phyloP scores from a whole-genome alignment of 1,284 basidiomycete species.

The Rhodotorula sp. region DNA sequence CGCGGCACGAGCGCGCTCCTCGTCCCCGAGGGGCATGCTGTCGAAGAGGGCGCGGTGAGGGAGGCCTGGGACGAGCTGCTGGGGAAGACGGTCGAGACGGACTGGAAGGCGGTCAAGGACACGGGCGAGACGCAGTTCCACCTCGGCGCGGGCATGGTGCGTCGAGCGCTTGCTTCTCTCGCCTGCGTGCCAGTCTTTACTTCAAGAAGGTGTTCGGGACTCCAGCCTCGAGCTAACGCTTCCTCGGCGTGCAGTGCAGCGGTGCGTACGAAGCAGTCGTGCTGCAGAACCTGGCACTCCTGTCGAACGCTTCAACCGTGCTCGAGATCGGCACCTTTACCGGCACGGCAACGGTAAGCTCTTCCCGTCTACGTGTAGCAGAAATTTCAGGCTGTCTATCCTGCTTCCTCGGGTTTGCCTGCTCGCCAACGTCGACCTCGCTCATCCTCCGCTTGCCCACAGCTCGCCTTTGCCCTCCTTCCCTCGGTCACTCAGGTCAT shows the following conservation, averaged over 20 bases:
- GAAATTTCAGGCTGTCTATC: too few relatives aligned
- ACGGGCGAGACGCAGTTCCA: slow-evolving; percentile 32
- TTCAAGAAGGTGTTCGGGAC: too few relatives aligned
- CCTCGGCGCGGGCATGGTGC: slow-evolving; percentile 36
- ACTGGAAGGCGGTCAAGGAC: slow-evolving; percentile 37
- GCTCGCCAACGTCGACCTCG: not conserved
- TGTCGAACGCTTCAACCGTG: slow-evolving; percentile 1
- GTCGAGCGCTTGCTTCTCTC: slow-evolving; percentile 9
- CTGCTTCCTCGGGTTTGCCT: too few relatives aligned
- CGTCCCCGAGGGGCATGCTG: slow-evolving; percentile 8
- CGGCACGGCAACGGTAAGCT: slow-evolving; percentile 21
- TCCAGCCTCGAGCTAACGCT: too few relatives aligned
- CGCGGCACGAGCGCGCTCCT: slow-evolving; percentile 8
- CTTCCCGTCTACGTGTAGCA: not conserved
- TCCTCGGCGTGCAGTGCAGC: slow-evolving; percentile 12
- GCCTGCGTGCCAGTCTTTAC: not conserved
- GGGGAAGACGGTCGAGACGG: slow-evolving; percentile 28
- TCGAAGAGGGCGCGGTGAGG: slow-evolving; percentile 5
- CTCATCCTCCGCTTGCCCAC: slow-evolving; percentile 34
- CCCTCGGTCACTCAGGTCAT: slow-evolving; percentile 43
- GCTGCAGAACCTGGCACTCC: slow-evolving; percentile 23
- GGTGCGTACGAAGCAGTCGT: slow-evolving; percentile 30
- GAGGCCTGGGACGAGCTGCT: slow-evolving; percentile 35
- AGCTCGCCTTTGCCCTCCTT: slow-evolving; percentile 41
- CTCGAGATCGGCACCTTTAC: slow-evolving; percentile 43